Evolutionary conservation across 805 yeast genomes (phyloP).

Genomic region (Ogataea neopini): DNA sequence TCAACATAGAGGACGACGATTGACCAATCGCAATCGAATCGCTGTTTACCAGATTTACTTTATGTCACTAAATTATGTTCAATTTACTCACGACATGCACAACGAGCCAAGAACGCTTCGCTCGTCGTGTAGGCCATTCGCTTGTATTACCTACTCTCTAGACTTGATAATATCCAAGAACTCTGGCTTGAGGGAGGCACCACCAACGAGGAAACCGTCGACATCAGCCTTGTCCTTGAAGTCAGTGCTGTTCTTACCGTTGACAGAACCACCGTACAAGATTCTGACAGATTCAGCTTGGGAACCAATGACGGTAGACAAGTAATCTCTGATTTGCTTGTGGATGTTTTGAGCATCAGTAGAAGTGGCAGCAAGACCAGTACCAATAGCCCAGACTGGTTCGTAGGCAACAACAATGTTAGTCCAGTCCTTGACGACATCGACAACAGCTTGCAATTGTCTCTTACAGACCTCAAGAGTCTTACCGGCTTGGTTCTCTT

Average conservation of each 20-base stretch:
- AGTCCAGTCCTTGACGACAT: conserved; percentile 81
- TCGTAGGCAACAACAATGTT: conserved; percentile 95
- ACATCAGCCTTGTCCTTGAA: conserved; percentile 92
- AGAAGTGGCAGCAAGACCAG: conserved; percentile 98
- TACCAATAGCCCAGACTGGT: conserved; percentile 99
- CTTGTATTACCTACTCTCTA: conserved; percentile 55
- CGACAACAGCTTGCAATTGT: conserved; percentile 88
- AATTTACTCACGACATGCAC: too few species aligned
- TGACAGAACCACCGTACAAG: conserved; percentile 98
- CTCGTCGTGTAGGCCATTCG: too few species aligned
- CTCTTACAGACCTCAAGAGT: conserved; percentile 85
- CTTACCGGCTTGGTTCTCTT: conserved; percentile 86
- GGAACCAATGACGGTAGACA: conserved; percentile 75
- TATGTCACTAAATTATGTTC: too few species aligned
- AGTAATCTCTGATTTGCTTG: conserved; percentile 80
- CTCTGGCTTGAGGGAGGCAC: conserved; percentile 98
- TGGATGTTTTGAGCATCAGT: conserved; percentile 97
- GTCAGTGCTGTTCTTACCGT: conserved; percentile 86
- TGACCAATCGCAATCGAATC: too few species aligned
- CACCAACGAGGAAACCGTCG: conserved; percentile 99
- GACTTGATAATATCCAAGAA: conserved; percentile 94
- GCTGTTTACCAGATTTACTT: too few species aligned
- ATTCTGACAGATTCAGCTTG: conserved; percentile 82
- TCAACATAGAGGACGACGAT: neutral
- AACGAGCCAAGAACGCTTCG: too few species aligned